Evolutionary conservation across 495 filamentous ascomycete species (phyloP).

Genomic region (Xylaria sp.): DNA sequence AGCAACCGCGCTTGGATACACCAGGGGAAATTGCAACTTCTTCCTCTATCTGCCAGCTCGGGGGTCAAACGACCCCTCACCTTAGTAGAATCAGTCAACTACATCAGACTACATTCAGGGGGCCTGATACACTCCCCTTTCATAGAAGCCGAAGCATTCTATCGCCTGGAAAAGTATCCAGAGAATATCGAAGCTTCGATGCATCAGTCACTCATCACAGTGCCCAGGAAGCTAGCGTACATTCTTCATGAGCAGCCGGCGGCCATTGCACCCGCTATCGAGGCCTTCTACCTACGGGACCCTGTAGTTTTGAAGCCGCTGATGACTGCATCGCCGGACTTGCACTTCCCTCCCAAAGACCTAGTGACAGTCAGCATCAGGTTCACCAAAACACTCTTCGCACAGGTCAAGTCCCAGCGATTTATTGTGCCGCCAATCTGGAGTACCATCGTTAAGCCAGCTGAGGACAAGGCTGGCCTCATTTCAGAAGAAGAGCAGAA

Average conservation of each 20-base stretch:
- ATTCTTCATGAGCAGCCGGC: conserved; percentile 75
- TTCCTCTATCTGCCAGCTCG: conserved; percentile 58
- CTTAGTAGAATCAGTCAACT: conserved; percentile 64
- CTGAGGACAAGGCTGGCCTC: conserved; percentile 21
- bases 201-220: conserved; percentile 72
- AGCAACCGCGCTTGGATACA: conserved; percentile 86
- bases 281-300: conserved; percentile 93
- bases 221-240: conserved; percentile 85
- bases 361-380: conserved; percentile 77
- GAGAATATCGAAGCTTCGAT: conserved; percentile 70
- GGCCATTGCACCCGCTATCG: conserved; percentile 80
- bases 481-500: conserved; percentile 41
- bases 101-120: conserved; percentile 59
- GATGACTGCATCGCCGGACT: conserved; percentile 48
- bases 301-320: conserved; percentile 77
- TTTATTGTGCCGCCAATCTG: conserved; percentile 74
- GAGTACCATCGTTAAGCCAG: conserved; percentile 49
- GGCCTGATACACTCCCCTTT: conserved; percentile 68
- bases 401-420: conserved; percentile 89
- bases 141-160: conserved; percentile 89
- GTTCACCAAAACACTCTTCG: conserved; percentile 89
- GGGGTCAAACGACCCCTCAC: conserved; percentile 56
- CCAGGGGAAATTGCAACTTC: conserved; percentile 72
- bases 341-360: conserved; percentile 75
- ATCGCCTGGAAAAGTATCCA: conserved; percentile 83